Evolutionary conservation across 2,329 filamentous ascomycete genomes (phyloP), one percentile per base, ranked within the genome.

Genomic region (Neospermospora avenae): DNA sequence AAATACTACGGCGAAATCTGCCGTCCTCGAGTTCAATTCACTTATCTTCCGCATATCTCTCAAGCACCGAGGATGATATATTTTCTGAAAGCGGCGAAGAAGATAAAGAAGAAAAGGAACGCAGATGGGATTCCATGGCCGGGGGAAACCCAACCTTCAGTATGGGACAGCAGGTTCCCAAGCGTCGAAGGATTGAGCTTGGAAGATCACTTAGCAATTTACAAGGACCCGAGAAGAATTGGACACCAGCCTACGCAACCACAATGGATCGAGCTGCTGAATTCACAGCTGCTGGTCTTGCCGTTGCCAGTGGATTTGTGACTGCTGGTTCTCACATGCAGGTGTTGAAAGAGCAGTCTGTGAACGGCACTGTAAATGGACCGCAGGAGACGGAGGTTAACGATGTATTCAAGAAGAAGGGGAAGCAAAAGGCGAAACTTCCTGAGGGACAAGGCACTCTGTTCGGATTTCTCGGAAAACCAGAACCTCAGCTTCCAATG

Each of bases 31-130:
- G 60, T 71, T 73, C 49, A 69, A 78, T 63, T 63, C 69, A 37
- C 66, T 67, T 58, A 55, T 73, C 74, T 5, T 75, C 86, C 42
- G 79, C 81, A 0, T 70, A 74, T 22, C 80, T 87, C 74, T 81
- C 81, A 59, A 80, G 76, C 45, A 76, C 79, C 0, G 85, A 90
- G 67, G 91, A 95, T 71, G 83, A 89, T 63, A 70, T 81, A 11
- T 91, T 86, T 75, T 88, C 90, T 0, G 68, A 84, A 3, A 84
- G 88, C 51, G 88, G 88, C 4, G 78, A 81, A 69, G 78, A 77
- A 53, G 68, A 69, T 42, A 68, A 68, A 24, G 70, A 73, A 60
- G 63, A 72, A 57, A 65, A 74, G 67, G 65, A 73, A 61, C 59
- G 55, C 10, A 67, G 54, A 49, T 79, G 77, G 75, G 73, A 77